Percentiles rank a stretch among this genome's conserved stretches.
Evolutionary conservation across 371 early-diverging fungal species (phyloP).

Genomic region (Actinomortierella ambigua): DNA sequence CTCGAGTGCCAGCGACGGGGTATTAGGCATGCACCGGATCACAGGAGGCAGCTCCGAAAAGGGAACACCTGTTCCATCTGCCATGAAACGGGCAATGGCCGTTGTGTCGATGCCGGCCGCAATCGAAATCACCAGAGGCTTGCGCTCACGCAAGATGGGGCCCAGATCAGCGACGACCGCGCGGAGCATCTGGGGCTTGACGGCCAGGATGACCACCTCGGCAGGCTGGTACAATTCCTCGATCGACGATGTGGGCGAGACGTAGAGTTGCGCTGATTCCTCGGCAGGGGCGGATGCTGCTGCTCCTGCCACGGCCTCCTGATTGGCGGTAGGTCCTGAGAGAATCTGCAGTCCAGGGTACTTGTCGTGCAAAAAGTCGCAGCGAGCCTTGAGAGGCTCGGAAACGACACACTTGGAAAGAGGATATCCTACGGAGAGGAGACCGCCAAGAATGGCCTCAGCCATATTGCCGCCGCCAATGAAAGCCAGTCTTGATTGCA

Average conservation of each 20-base stretch:
- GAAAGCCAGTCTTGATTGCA: conserved; percentile 59
- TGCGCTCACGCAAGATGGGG: conserved; percentile 43
- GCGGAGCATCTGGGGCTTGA: conserved; percentile 89
- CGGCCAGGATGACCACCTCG: conserved; percentile 85
- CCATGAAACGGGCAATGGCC: conserved; percentile 78
- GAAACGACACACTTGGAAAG: conserved; percentile 73
- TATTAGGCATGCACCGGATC: conserved; percentile 95
- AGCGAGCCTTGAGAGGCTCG: conserved; percentile 77
- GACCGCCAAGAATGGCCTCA: conserved; percentile 89
- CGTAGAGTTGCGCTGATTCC: neutral
- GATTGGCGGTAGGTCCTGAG: conserved; percentile 47
- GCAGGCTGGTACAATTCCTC: conserved; percentile 22
- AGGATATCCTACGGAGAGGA: conserved; percentile 76
- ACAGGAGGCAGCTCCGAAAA: conserved; percentile 52
- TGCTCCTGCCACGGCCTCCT: conserved; percentile 49
- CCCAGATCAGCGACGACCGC: conserved; percentile 64
- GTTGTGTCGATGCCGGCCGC: conserved; percentile 87
- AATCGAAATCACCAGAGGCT: conserved; percentile 84
- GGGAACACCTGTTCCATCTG: conserved; percentile 29
- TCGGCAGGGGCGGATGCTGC: neutral
- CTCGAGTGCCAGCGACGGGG: conserved; percentile 86
- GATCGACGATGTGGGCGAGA: neutral
- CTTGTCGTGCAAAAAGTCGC: conserved; percentile 65
- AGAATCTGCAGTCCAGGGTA: conserved; percentile 58
- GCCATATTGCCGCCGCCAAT: conserved; percentile 97